Evolutionary conservation across 2,329 filamentous ascomycete genomes (phyloP).

Genomic region (Verticillium dahliae): DNA sequence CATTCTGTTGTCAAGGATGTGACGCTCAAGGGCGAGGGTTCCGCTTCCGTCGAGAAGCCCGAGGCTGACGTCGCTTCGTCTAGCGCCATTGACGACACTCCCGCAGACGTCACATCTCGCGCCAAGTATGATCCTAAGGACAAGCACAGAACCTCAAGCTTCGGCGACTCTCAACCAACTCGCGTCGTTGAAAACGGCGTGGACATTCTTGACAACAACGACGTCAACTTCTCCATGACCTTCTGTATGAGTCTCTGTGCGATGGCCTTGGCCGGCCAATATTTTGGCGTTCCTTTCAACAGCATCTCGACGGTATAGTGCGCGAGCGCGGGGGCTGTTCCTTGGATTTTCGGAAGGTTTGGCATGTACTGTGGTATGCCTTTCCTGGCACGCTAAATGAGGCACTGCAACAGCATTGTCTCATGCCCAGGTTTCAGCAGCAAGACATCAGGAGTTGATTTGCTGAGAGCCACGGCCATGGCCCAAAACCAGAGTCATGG

Average conservation of each 20-base stretch:
- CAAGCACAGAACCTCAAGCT: conserved; percentile 44
- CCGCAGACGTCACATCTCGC: conserved; percentile 15
- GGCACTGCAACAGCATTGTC: no score
- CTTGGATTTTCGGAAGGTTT: background rate
- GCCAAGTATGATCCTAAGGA: conserved; percentile 32
- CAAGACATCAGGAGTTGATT: no score
- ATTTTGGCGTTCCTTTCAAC: conserved; percentile 49
- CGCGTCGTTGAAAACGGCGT: conserved; percentile 57
- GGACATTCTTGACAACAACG: conserved; percentile 88
- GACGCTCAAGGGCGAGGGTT: conserved; percentile 35
- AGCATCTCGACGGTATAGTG: conserved; percentile 20
- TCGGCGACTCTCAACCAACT: conserved; percentile 51
- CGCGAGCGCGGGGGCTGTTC: background rate
- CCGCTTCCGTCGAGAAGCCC: conserved; percentile 31
- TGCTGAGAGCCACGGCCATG: background rate
- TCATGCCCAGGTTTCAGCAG: no score
- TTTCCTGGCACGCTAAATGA: no score
- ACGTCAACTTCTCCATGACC: conserved; percentile 92
- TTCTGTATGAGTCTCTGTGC: conserved; percentile 70
- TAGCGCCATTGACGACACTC: conserved; percentile 16
- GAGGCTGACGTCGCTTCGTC: conserved; percentile 7
- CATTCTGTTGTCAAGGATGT: conserved; percentile 32
- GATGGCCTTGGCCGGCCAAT: conserved; percentile 59
- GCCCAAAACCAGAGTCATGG: no score
- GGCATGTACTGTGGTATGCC: background rate